A percentile compares a stretch with the other conserved stretches of the same genome.
These are phyloP conservation scores for Colletotrichum australisinense DNA, from an alignment of 2,329 filamentous ascomycete genomes.

Conservation along the genomic window DNA sequence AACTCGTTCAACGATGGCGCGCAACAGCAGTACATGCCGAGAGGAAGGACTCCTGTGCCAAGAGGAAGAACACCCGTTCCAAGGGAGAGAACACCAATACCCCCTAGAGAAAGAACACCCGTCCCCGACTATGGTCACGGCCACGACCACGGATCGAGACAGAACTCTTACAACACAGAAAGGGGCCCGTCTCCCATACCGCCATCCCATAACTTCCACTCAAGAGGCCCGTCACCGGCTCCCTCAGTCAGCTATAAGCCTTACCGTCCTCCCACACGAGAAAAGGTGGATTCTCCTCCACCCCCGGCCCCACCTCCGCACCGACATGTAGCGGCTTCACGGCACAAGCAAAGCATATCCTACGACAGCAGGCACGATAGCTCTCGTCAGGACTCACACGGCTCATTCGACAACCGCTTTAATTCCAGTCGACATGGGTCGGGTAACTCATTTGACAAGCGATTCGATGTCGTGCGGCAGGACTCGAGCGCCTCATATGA, in stretches of 20 bases:
- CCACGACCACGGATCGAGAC: slow-evolving; percentile 20
- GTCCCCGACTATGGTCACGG: slow-evolving; percentile 23
- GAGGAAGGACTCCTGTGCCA: slow-evolving; percentile 28
- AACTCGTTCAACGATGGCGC: slow-evolving; percentile 35
- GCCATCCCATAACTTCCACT: slow-evolving; percentile 46
- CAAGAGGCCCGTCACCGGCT: slow-evolving; percentile 52
- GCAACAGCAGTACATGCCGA: slow-evolving; percentile 31
- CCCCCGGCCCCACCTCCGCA: slow-evolving; percentile 88
- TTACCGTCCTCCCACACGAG: slow-evolving; percentile 39
- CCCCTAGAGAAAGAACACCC: background rate
- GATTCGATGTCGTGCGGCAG: slow-evolving; percentile 41
- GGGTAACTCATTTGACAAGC: slow-evolving; percentile 53
- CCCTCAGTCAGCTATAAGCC: slow-evolving; percentile 48
- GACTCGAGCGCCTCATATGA: slow-evolving; percentile 47
- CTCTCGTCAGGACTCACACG: slow-evolving; percentile 52
- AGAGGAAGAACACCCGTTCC: slow-evolving; percentile 27
- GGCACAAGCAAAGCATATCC: slow-evolving; percentile 46
- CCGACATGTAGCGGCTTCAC: slow-evolving; percentile 66
- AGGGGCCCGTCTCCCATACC: slow-evolving; percentile 45
- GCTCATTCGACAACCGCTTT: slow-evolving; percentile 50
- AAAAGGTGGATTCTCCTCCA: slow-evolving; percentile 71
- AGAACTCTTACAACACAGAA: slow-evolving; percentile 47
- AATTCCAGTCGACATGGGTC: slow-evolving; percentile 51
- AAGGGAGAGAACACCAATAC: background rate
- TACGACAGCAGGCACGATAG: slow-evolving; percentile 43